Base-by-base conservation (phyloP, 108 stramenopile genomes). In the Cyclotella choctawhatcheeana region DNA sequence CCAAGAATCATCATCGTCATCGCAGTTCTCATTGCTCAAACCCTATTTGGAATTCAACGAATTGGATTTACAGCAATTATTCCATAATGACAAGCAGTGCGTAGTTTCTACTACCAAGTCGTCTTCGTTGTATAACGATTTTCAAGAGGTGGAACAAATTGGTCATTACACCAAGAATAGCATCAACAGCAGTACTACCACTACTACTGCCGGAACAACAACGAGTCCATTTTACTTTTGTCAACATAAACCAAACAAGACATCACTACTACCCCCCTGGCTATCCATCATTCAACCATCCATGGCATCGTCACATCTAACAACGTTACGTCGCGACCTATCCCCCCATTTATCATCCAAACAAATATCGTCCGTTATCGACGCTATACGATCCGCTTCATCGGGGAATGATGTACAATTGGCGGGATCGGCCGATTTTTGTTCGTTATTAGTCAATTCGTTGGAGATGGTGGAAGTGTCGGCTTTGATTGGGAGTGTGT, bases 371-470 rank as follows among this genome's bases (percentile, higher is more conserved):
- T 18, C 50, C 14, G 81, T 93, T 2, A 65, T 86, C 20, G 63
- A 56, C 14, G 88, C 92, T 52, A 88, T 93, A 47, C 79, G 84
- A n/a, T n/a, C n/a, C 63, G 76, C 76, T 51, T 83, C 89, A 4
- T 69, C 89, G 18, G 64, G 50, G 2, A 79, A 76, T 5, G 80
- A 90, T 70, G 34, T 47, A 4, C 83, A 85, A 59, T 74, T 90
- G 63, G 86, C 85, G 0, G 89, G 92, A n/a, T 88, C 89, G 6
- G 81, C 87, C 0, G 89, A 88, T 45, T 93, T 93, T 69, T 88
- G 86, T 65, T 62, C 76, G 12, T 79, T 93, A 10, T 48, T 93
- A 58, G 82, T 88, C 58, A 88, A 93, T 69, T 84, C 86, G 5
- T 83, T 93, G 78, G 92, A 93, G 65, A 88, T 92, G 75, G 73